Evolutionary conservation across 805 yeast genomes (phyloP), one percentile per base, ranked within the genome.

Genomic region (Hanseniaspora mollemarum): DNA sequence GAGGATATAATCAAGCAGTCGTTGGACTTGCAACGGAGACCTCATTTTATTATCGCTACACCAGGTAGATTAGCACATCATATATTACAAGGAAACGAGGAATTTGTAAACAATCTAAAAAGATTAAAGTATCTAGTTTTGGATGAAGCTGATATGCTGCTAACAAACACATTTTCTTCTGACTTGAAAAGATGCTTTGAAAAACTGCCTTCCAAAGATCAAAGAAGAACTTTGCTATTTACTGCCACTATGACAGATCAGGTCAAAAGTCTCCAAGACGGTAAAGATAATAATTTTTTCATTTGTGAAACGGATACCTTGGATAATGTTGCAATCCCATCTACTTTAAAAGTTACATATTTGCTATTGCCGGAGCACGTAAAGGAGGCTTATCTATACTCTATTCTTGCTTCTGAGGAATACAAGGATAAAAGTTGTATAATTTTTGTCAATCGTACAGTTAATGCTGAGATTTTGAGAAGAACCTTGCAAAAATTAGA

Each of bases 61-160:
- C 98, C 98, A 0, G 98, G 98, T 15, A 73, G 98, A 61, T 68
- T 92, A 54, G 97, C 97, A 0, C 95, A 87, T 62, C 96, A 90
- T 65, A 80, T 92, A 18, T 66, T 81, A 54, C 77, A 80, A 59
- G 83, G 92, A 62, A 96, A 96, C 16, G 94, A 83, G 53, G 96
- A 92, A 54, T 84, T 94, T 4, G 71, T 83, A 0, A 71, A 77
- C 35, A 95, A 96, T 0, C 69, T 92, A 44, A 77, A 81, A 58
- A 72, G 94, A 57, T 81, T 83, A 16, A 80, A 81, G 62, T 92
- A 72, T 60, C 69, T 92, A 49, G 97, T 92, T 2, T 69, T 92
- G 2, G 98, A 92, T 71, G 98, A 90, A 69, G 98, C 98, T 1
- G 98, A 92, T 72, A 75, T 96, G 54, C 68, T 92, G 28, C 74